phyloP scores from a whole-genome alignment of 2,329 filamentous ascomycete genomes.

The Keithomyces neogunnii region DNA sequence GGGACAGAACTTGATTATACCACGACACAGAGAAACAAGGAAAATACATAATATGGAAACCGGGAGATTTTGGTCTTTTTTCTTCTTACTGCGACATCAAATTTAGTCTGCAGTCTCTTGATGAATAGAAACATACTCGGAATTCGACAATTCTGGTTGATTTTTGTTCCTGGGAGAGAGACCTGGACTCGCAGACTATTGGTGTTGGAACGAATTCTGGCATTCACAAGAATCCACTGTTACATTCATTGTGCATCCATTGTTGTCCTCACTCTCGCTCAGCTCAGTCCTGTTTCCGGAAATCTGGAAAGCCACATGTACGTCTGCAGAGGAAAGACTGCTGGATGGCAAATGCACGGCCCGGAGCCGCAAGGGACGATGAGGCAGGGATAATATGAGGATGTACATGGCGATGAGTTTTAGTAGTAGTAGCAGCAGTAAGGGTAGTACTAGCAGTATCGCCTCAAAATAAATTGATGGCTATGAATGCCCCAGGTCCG shows the following conservation, averaged over 20 bases:
- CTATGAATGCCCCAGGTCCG: slow-evolving; percentile 1
- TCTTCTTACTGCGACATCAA: background rate
- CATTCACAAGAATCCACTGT: background rate
- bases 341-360: slow-evolving; percentile 5
- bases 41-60: background rate
- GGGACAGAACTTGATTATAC: slow-evolving; percentile 1
- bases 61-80: background rate
- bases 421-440: slow-evolving; percentile 4
- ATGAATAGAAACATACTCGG: background rate
- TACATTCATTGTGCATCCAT: slow-evolving; percentile 5
- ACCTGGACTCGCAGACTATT: background rate
- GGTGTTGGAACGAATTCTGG: background rate
- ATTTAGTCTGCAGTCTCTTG: background rate
- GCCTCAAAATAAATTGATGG: slow-evolving; percentile 20
- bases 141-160: background rate
- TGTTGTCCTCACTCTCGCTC: background rate
- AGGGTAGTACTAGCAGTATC: background rate
- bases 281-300: background rate
- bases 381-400: background rate
- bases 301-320: background rate
- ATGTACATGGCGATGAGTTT: slow-evolving; percentile 19
- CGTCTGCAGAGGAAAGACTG: slow-evolving; percentile 8
- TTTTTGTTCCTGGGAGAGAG: background rate
- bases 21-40: background rate
- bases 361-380: slow-evolving; percentile 5